Evolutionary conservation across 495 filamentous ascomycete species (phyloP), one percentile per base, ranked within the genome.

Genomic region (Massariosphaeria phaeospora): DNA sequence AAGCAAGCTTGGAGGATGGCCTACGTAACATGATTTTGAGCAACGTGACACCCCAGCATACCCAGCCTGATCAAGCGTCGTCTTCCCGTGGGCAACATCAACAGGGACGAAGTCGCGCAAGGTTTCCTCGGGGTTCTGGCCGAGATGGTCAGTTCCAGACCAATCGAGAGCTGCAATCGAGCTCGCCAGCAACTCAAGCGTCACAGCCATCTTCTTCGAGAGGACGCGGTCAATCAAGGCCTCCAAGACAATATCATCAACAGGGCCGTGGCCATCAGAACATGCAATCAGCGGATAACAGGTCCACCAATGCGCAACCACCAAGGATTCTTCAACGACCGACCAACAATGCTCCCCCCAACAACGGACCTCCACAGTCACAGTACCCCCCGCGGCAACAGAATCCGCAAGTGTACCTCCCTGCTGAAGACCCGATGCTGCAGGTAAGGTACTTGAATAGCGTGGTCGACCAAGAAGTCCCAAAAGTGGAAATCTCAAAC

Each of bases 21-120:
- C 62, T 78, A 24, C 70, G 73, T 2, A 52, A 63, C 13, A 69
- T 78, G 61, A 76, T 76, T 10, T 55, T 78, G 6, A 66, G 56
- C 34, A 72, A 75, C 64, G 65, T 60, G n/a, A 55, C 26, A 11
- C 39, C 58, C 15, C n/a, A 54, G 9, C 29, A 42, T 12, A 12
- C 15, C 36, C 31, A 36, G 1, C 33, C 13, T 33, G 34, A 54
- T 36, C 48, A 40, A 23, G 21, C 20, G 26, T 24, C 36, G 5
- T 18, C 36, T 9, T 31, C 27, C 2, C 54, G 42, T 25, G 52
- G 52, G 24, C 30, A 27, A 24, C 59, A 52, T 17, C 59, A 47
- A 7, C 52, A 52, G 30, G 24, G 15, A 2, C 42, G 34, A 4
- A n/a, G 34, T 15, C 34, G 34, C 13, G 45, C 13, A 48, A 31